Evolutionary conservation across 768 basidiomycete genomes (phyloP).

Genomic region (Leccinum imitatum): DNA sequence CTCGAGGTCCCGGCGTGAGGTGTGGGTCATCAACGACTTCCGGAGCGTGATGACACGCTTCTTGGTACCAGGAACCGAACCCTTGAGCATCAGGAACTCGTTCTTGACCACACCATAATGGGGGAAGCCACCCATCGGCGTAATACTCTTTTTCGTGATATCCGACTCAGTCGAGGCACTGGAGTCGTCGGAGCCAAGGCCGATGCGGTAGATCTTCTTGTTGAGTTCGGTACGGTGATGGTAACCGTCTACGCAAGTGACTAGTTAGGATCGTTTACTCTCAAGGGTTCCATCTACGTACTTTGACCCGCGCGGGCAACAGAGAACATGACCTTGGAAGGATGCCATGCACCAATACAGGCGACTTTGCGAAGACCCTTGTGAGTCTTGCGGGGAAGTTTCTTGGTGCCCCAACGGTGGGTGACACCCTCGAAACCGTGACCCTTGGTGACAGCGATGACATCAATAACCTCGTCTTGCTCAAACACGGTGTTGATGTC

Average conservation of each 20-base stretch:
- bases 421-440: constrained; percentile 99
- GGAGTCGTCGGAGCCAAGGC: constrained; percentile 67
- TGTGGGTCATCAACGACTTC: constrained; percentile 96
- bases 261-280: constrained; percentile 2
- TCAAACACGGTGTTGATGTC: constrained; percentile 87
- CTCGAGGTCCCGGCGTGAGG: constrained; percentile 93
- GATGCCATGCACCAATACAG: constrained; percentile 98
- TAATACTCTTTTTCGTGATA: constrained; percentile 90
- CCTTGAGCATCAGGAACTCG: constrained; percentile 97
- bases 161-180: constrained; percentile 96
- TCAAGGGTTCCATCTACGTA: constrained; percentile 41
- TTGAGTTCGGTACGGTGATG: constrained; percentile 97
- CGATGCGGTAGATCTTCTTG: constrained; percentile 99
- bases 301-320: constrained; percentile 99
- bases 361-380: constrained; percentile 99
- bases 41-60: constrained; percentile 98
- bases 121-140: constrained; percentile 98
- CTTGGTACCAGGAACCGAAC: constrained; percentile 92
- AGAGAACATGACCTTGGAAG: constrained; percentile 99
- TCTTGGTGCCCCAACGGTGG: constrained; percentile 99
- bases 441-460: constrained; percentile 99
- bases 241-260: constrained; percentile 69
- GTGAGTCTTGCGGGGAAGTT: constrained; percentile 98
- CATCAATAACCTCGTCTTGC: constrained; percentile 94
- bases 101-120: constrained; percentile 99